A percentile compares a stretch with the other conserved stretches of the same genome.
phyloP scores from a whole-genome alignment of 169 alveolate genomes.

The Cryptosporidium sp. region DNA sequence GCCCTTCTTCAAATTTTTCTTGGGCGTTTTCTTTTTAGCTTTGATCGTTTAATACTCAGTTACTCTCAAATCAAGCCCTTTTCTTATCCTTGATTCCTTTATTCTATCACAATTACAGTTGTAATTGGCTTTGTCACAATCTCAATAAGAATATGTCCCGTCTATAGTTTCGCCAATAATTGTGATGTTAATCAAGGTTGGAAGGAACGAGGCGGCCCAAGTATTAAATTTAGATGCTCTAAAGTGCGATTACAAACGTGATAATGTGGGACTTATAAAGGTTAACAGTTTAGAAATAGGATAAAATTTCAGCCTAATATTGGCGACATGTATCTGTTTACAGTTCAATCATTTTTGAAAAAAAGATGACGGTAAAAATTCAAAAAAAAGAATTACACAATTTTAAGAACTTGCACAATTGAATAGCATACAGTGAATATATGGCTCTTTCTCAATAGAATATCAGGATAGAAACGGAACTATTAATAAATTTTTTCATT shows the following conservation, averaged over 20 bases:
- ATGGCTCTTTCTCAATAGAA: background rate
- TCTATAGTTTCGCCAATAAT: background rate
- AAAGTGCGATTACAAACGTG: background rate
- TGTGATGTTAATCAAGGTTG: background rate
- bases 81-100: conserved; percentile 6
- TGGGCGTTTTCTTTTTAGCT: background rate
- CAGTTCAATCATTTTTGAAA: too few species aligned
- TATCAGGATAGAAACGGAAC: too few species aligned
- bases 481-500: background rate
- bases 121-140: background rate
- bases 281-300: too few species aligned
- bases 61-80: background rate
- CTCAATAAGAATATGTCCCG: conserved; percentile 2
- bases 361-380: background rate
- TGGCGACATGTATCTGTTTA: background rate
- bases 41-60: background rate
- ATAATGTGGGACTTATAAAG: background rate
- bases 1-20: background rate
- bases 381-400: too few species aligned
- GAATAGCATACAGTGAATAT: background rate
- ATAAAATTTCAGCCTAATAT: background rate
- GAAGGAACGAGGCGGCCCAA: conserved; percentile 8
- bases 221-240: background rate
- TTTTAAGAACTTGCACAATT: too few species aligned
- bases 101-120: background rate